These are phyloP conservation scores for Tuber umbilicatum DNA, from an alignment of 495 filamentous ascomycete species.

Conservation along the genomic window DNA sequence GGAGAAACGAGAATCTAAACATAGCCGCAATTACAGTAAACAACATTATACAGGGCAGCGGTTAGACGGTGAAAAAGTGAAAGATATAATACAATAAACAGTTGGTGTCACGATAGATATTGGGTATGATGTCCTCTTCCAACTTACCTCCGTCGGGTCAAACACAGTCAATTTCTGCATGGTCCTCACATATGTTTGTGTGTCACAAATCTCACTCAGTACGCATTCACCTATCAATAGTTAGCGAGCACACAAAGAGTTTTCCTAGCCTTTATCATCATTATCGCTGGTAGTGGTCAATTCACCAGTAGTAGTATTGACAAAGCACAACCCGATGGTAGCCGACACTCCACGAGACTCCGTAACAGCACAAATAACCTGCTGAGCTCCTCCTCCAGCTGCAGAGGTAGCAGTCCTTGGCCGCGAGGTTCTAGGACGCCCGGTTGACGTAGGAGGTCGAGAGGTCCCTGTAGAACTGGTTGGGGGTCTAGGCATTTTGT, in stretches of 20 bases:
- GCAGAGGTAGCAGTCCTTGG: conserved; percentile 63
- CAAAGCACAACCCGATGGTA: conserved; percentile 79
- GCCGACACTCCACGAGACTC: conserved; percentile 80
- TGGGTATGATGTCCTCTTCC: neutral
- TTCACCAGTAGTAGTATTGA: conserved; percentile 69
- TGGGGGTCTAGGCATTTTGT: conserved; percentile 25
- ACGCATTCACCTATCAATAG: conserved; percentile 55
- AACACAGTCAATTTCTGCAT: conserved; percentile 74
- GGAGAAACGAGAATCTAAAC: conserved; percentile 59
- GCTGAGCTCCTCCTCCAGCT: conserved; percentile 53
- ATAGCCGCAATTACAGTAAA: conserved; percentile 11
- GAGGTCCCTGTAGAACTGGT: conserved; percentile 16
- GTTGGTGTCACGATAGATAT: neutral
- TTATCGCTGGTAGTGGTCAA: conserved; percentile 12
- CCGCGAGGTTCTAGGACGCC: conserved; percentile 49
- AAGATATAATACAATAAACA: neutral
- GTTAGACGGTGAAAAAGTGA: neutral
- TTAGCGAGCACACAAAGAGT: neutral
- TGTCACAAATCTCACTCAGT: conserved; percentile 84
- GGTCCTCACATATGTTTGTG: conserved; percentile 76
- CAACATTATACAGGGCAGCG: neutral
- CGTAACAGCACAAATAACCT: conserved; percentile 82
- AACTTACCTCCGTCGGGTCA: conserved; percentile 56
- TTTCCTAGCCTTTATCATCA: conserved; percentile 1
- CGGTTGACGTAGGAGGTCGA: conserved; percentile 35